Conservation (phyloP, 208 protist genomes). For the Porcisia hertigi region DNA sequence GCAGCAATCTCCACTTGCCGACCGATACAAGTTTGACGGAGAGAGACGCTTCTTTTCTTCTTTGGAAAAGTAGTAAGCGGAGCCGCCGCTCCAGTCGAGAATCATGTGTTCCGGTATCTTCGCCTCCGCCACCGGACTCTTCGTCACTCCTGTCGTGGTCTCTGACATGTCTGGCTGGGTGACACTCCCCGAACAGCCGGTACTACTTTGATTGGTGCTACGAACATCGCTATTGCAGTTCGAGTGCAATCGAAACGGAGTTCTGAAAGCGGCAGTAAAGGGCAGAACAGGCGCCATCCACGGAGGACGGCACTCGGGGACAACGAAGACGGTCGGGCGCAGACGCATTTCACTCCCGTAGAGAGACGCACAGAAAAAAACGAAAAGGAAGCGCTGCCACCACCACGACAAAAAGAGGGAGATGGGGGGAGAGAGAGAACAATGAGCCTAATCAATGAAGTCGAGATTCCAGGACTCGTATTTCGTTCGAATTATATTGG, state of each 20-base stretch:
- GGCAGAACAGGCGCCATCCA: neutral
- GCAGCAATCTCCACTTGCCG: neutral
- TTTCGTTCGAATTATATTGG: no score
- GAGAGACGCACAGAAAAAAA: no score
- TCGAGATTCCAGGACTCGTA: no score
- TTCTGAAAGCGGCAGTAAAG: neutral
- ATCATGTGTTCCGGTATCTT: neutral
- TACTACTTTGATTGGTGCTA: neutral
- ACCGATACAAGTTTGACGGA: neutral
- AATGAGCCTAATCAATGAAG: no score
- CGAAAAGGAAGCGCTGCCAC: no score
- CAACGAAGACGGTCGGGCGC: no score
- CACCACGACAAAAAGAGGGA: no score
- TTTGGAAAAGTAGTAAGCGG: conserved; percentile 16
- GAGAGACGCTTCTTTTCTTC: neutral
- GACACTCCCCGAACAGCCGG: neutral
- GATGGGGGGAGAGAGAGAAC: no score
- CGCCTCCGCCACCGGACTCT: neutral
- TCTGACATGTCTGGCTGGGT: neutral
- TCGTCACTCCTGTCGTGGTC: neutral
- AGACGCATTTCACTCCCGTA: neutral
- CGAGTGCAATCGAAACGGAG: neutral
- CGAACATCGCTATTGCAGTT: neutral
- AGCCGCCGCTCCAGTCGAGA: conserved; percentile 12
- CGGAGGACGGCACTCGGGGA: neutral